phyloP scores from a whole-genome alignment of 2,329 filamentous ascomycete genomes.

The Myriangium duriaei region DNA sequence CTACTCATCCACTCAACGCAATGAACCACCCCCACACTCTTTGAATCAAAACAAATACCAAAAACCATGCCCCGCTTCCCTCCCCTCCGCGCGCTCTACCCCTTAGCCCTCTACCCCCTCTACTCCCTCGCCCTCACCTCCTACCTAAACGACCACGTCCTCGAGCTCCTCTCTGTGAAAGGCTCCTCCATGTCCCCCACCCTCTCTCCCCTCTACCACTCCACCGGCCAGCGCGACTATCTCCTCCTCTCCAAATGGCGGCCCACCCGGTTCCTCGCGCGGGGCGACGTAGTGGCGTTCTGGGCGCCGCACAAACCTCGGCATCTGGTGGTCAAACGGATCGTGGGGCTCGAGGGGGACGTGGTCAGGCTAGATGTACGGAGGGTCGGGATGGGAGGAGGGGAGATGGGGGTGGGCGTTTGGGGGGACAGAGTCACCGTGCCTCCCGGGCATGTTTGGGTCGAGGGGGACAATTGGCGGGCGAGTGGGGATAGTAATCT shows the following conservation, averaged over 20 bases:
- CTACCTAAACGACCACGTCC: conserved; percentile 29
- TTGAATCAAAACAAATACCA: no score
- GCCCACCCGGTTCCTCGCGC: conserved; percentile 18
- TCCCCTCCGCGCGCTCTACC: no score
- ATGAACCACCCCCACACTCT: no score
- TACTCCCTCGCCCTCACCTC: conserved; percentile 13
- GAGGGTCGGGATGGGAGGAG: conserved; percentile 15
- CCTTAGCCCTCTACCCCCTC: conserved; percentile 6
- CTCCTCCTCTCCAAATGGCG: conserved; percentile 26
- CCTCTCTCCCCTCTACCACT: conserved; percentile 29
- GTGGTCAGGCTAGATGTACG: conserved; percentile 48
- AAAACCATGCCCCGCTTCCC: no score
- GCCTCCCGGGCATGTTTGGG: conserved; percentile 80
- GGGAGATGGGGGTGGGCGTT: conserved; percentile 27
- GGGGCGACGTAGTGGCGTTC: conserved; percentile 35
- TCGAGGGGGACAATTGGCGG: conserved; percentile 75
- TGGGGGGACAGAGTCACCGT: conserved; percentile 39
- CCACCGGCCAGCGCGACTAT: conserved; percentile 26
- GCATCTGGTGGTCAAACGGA: conserved; percentile 62
- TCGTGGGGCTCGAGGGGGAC: conserved; percentile 73
- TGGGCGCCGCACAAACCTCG: conserved; percentile 53
- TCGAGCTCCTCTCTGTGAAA: conserved; percentile 26
- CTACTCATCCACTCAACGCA: no score
- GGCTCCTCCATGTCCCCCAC: conserved; percentile 36
- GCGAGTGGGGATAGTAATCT: conserved; percentile 74